phyloP scores from a whole-genome alignment of 2,329 filamentous ascomycete species.

The Sporothrix variecibatus region DNA sequence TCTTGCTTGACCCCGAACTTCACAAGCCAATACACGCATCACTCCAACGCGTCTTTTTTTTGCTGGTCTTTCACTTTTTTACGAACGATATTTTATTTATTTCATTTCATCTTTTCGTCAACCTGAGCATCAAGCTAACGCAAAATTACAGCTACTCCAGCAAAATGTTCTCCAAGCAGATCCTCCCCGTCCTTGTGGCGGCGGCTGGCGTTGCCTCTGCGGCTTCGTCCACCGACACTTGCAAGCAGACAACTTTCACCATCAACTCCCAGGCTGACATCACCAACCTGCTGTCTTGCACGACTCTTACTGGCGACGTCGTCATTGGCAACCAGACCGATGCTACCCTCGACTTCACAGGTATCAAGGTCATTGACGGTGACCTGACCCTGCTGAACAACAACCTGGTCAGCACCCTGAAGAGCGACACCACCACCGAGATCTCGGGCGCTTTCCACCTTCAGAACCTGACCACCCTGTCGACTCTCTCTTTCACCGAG shows the following conservation, averaged over 20 bases:
- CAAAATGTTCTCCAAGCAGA: constrained; percentile 48
- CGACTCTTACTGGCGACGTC: constrained; percentile 68
- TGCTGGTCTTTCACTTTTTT: not conserved
- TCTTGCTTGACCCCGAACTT: not conserved
- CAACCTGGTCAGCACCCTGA: constrained; percentile 61
- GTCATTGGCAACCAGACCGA: constrained; percentile 60
- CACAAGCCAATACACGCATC: not conserved
- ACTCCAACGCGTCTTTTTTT: not conserved
- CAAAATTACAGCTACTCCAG: constrained; percentile 25
- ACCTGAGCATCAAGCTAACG: not conserved
- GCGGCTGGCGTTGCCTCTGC: constrained; percentile 43
- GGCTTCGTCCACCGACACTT: constrained; percentile 34
- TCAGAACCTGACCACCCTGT: constrained; percentile 67
- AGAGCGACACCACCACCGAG: constrained; percentile 59
- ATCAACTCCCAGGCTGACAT: constrained; percentile 67
- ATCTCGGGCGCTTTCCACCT: constrained; percentile 74
- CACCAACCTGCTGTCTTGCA: constrained; percentile 61
- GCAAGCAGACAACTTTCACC: constrained; percentile 48
- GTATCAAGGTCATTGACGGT: constrained; percentile 58
- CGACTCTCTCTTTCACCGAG: constrained; percentile 63
- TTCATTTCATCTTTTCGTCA: not conserved
- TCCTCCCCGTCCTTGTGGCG: constrained; percentile 47
- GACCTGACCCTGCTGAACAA: constrained; percentile 63
- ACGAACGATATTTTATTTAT: not conserved
- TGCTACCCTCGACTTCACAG: constrained; percentile 62